Evolutionary conservation across 805 yeast species (phyloP), one percentile per base, ranked within the genome.

Genomic region (Candida maesae): DNA sequence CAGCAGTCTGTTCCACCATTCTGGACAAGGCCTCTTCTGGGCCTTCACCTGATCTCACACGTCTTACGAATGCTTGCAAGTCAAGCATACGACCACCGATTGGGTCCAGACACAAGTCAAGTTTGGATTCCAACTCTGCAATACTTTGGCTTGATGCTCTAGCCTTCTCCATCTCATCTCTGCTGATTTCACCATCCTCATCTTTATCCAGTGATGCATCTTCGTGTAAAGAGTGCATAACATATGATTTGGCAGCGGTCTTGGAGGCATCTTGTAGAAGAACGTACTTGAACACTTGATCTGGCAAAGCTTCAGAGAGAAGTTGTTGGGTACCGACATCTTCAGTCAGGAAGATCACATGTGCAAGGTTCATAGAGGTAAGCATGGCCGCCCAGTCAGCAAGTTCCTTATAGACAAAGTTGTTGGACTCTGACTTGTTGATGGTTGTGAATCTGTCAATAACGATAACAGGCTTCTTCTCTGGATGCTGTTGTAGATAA

Each of bases 21-120:
- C 87, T 90, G 2, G 72, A 63, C 33, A 88, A 65, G 0, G 98
- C 97, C 38, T 74, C 83, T 9, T 65, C 53, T 2, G 96, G 95
- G 7, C 76, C 59, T 58, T 93, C 99, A 6, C 99, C 99, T 1
- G 91, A 79, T 52, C 80, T 80, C 14, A 93, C 76, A 38, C 98
- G 82, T 58, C 98, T 76, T 2, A 84, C 84, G 63, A 87, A 89
- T 21, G 91, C 82, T 62, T 93, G 96, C 38, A 93, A 69, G 60
- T 93, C 99, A 33, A 89, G 71, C 90, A 91, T 84, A 47, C 99
- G 78, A 30, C 99, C 99, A 16, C 99, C 99, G 20, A 93, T 64
- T 11, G 95, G 95, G 20, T 67, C 77, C 25, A 90, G 64, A 24
- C 81, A 73, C 5, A 65, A 62, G 18, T 77, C 81, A 18, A 89